These are phyloP conservation scores for Bathelium albidoporum DNA, from an alignment of 495 filamentous ascomycete species.

Conservation along the genomic window DNA sequence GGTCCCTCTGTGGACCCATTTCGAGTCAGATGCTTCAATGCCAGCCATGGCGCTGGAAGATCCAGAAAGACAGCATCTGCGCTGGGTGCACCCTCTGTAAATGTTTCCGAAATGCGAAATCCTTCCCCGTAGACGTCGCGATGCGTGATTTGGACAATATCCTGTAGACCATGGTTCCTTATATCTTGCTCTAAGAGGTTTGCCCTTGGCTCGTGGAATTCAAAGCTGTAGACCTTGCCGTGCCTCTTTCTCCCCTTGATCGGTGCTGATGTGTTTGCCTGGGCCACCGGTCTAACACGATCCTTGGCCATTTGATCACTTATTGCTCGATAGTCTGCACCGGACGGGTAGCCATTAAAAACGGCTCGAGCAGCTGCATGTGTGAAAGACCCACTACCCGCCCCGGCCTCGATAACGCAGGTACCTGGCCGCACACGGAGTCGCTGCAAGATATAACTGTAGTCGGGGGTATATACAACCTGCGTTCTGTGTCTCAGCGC, in stretches of 20 bases:
- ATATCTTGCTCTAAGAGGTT: slow-evolving; percentile 66
- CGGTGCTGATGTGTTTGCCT: neutral
- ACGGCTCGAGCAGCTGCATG: slow-evolving; percentile 82
- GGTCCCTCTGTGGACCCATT: neutral
- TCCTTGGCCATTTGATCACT: slow-evolving; percentile 5
- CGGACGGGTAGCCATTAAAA: slow-evolving; percentile 62
- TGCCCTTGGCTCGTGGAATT: slow-evolving; percentile 75
- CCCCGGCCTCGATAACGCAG: slow-evolving; percentile 81
- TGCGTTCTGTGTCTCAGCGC: slow-evolving; percentile 90
- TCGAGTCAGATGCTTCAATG: slow-evolving; percentile 72
- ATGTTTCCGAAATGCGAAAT: slow-evolving; percentile 42
- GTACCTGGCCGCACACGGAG: slow-evolving; percentile 72
- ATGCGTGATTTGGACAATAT: slow-evolving; percentile 70
- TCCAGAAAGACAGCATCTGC: slow-evolving; percentile 85
- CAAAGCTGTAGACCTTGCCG: slow-evolving; percentile 85
- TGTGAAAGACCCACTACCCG: slow-evolving; percentile 90
- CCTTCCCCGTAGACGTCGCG: slow-evolving; percentile 86
- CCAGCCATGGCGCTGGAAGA: slow-evolving; percentile 86
- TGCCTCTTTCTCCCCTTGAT: slow-evolving; percentile 27
- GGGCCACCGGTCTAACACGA: too few species aligned
- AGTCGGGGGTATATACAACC: slow-evolving; percentile 95
- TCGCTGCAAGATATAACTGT: slow-evolving; percentile 87
- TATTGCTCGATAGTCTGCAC: neutral
- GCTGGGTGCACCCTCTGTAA: slow-evolving; percentile 37
- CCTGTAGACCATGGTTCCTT: slow-evolving; percentile 57